A percentile compares a stretch with the other conserved stretches of the same genome.
Conservation (phyloP, 352 stramenopile genomes). For the Blastocystis sp. region DNA sequence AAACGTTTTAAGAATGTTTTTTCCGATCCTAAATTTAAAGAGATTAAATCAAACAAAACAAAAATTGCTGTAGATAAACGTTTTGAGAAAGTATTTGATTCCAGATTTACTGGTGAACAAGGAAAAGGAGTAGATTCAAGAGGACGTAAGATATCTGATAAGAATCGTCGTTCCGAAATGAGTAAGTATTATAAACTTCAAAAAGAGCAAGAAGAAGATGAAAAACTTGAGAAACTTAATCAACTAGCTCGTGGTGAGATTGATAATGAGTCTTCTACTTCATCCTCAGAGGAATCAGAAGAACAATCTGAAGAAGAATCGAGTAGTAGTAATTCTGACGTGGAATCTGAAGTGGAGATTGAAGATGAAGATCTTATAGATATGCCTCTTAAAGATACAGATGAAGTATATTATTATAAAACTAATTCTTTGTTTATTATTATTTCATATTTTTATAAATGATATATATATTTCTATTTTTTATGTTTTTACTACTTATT, state of each 20-base stretch:
- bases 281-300: too few species aligned
- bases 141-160: not conserved
- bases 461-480: too few species aligned
- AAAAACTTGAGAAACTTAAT: slow-evolving; percentile 6
- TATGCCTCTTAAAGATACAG: too few species aligned
- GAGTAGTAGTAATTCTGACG: too few species aligned
- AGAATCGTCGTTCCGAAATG: not conserved
- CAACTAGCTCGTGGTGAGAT: not conserved
- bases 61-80: slow-evolving; percentile 11
- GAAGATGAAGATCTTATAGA: slow-evolving; percentile 36
- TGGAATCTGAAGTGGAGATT: too few species aligned
- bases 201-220: not conserved
- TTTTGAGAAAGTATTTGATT: slow-evolving; percentile 13
- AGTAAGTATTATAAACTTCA: not conserved
- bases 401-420: too few species aligned
- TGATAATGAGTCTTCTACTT: slow-evolving; percentile 5
- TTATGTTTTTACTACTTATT: too few species aligned
- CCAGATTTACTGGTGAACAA: not conserved
- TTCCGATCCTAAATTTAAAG: slow-evolving; percentile 12
- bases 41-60: slow-evolving; percentile 3
- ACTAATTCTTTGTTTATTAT: too few species aligned
- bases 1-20: slow-evolving; percentile 8
- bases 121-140: not conserved
- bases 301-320: too few species aligned
- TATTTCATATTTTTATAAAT: too few species aligned